Evolutionary conservation across 2,329 filamentous ascomycete species (phyloP).

Genomic region (Fusarium tuaranense): DNA sequence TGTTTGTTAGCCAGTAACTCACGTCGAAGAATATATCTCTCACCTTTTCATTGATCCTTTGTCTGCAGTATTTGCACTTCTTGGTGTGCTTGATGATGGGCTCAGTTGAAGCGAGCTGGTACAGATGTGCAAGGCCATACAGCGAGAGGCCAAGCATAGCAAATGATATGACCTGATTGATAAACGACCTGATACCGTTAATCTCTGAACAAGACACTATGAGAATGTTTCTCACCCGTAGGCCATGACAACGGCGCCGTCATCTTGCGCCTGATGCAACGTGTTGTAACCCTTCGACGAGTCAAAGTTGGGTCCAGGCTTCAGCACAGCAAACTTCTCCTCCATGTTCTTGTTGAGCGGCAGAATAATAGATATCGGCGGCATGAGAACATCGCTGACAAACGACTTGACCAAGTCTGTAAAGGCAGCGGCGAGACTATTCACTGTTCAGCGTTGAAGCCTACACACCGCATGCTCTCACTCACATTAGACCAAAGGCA

Average conservation of each 20-base stretch:
- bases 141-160: conserved; percentile 73
- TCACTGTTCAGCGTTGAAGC: conserved; percentile 19
- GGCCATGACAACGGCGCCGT: conserved; percentile 78
- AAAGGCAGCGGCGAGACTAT: conserved; percentile 76
- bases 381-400: conserved; percentile 77
- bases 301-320: conserved; percentile 65
- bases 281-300: conserved; percentile 74
- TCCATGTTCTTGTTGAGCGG: conserved; percentile 79
- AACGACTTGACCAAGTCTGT: conserved; percentile 79
- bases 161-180: conserved; percentile 75
- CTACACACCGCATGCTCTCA: conserved; percentile 4
- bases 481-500: conserved; percentile 79
- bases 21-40: conserved; percentile 16
- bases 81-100: conserved; percentile 78
- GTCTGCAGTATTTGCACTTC: conserved; percentile 76
- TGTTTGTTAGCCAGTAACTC: conserved; percentile 10
- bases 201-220: fast-evolving
- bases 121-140: conserved; percentile 72
- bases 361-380: conserved; percentile 75
- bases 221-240: conserved; percentile 66
- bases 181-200: conserved; percentile 60
- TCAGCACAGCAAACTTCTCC: conserved; percentile 78
- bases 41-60: conserved; percentile 73
- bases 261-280: conserved; percentile 73
- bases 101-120: conserved; percentile 71